Conservation (phyloP, 768 basidiomycete species). For the Tylopilus vinaceipallidus region DNA sequence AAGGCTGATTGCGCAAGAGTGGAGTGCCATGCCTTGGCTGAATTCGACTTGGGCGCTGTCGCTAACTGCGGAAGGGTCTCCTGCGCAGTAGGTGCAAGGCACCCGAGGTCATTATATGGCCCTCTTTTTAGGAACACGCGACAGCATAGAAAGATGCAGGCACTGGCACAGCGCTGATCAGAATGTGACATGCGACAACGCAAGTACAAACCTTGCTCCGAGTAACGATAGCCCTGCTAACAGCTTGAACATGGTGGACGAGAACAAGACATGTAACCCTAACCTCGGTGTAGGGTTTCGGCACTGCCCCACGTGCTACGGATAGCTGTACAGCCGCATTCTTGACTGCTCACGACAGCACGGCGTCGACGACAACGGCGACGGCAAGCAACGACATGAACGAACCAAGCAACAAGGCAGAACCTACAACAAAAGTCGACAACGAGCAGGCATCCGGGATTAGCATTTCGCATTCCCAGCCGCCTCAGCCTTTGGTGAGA, state of each 20-base stretch:
- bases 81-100: conserved; percentile 37
- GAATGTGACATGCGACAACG: not conserved
- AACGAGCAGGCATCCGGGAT: conserved; percentile 29
- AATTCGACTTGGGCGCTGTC: conserved; percentile 18
- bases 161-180: conserved; percentile 33
- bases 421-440: conserved; percentile 28
- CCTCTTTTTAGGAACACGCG: conserved; percentile 55
- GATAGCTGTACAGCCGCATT: conserved; percentile 8
- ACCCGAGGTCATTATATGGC: conserved; percentile 59
- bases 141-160: conserved; percentile 53
- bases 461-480: conserved; percentile 25
- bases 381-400: conserved; percentile 30
- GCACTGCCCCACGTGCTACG: conserved; percentile 13
- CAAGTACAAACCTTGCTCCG: conserved; percentile 19
- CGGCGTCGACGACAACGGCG: conserved; percentile 15
- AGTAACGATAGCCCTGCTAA: conserved; percentile 9
- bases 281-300: conserved; percentile 31
- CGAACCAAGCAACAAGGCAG: conserved; percentile 27
- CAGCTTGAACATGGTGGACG: conserved; percentile 17
- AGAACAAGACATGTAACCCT: conserved; percentile 21
- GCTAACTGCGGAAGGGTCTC: conserved; percentile 24
- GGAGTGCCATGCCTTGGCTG: conserved; percentile 46
- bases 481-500: conserved; percentile 22
- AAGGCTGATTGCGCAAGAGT: conserved; percentile 58
- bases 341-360: not conserved